These are phyloP conservation scores for Zygoascus tannicola DNA, from an alignment of 805 yeast genomes.

Conservation along the genomic window DNA sequence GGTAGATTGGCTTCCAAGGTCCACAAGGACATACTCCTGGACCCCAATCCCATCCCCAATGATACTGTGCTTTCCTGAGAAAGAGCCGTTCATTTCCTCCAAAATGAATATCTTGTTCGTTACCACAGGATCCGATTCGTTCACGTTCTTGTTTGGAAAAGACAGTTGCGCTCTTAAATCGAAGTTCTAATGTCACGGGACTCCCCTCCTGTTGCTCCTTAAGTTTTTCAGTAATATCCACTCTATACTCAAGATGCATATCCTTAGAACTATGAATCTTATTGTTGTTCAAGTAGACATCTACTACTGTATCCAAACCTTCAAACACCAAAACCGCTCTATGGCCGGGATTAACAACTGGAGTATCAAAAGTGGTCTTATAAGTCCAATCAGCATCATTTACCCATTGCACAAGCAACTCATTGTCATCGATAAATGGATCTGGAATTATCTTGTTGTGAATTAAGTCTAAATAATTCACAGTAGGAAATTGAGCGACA, in stretches of 20 bases:
- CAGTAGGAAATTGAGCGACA: conserved; percentile 9
- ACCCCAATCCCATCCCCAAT: conserved; percentile 55
- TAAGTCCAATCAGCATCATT: conserved; percentile 43
- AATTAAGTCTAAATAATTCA: conserved; percentile 28
- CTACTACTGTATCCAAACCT: conserved; percentile 10
- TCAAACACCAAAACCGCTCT: conserved; percentile 7
- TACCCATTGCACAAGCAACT: conserved; percentile 39
- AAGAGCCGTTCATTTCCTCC: conserved; percentile 28
- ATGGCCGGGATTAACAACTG: not conserved
- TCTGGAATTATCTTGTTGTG: conserved; percentile 34
- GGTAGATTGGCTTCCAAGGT: conserved; percentile 33
- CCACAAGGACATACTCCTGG: conserved; percentile 37
- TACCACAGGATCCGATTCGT: conserved; percentile 7
- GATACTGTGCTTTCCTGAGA: conserved; percentile 45
- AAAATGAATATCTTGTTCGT: not conserved
- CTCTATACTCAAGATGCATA: conserved; percentile 22
- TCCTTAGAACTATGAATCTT: conserved; percentile 31
- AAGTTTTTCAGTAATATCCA: conserved; percentile 4
- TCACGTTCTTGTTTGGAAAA: conserved; percentile 8
- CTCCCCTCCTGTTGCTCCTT: not conserved
- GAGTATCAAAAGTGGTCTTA: conserved; percentile 14
- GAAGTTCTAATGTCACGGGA: not conserved
- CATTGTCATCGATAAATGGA: conserved; percentile 38
- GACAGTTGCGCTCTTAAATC: conserved; percentile 4
- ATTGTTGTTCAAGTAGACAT: conserved; percentile 18